phyloP scores from a whole-genome alignment of 2,329 filamentous ascomycete genomes.

The Sclerotiophoma versabilis region DNA sequence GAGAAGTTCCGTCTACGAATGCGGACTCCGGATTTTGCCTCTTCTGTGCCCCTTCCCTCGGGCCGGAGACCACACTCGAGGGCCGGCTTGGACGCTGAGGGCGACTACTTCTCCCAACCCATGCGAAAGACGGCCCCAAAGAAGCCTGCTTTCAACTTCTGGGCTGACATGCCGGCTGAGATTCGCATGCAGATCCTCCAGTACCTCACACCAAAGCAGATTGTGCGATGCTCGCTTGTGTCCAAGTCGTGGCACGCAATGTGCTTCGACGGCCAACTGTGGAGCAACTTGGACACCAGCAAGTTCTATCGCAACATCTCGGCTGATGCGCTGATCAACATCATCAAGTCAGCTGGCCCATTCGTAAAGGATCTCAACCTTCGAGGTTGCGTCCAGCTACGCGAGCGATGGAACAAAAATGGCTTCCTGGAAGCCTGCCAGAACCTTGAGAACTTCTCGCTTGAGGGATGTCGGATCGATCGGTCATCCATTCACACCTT shows the following conservation, averaged over 20 bases:
- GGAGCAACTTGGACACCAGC: conserved; percentile 81
- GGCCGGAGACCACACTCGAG: conserved; percentile 63
- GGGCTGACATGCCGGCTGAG: conserved; percentile 82
- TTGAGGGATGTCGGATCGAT: conserved; percentile 90
- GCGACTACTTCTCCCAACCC: conserved; percentile 57
- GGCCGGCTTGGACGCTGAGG: conserved; percentile 49
- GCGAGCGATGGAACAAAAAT: conserved; percentile 79
- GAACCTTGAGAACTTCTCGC: conserved; percentile 85
- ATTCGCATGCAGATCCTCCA: conserved; percentile 79
- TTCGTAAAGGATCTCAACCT: conserved; percentile 93
- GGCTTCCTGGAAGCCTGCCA: conserved; percentile 82
- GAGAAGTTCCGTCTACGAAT: conserved; percentile 63
- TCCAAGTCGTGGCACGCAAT: conserved; percentile 79
- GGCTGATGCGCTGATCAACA: conserved; percentile 80
- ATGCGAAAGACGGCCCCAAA: conserved; percentile 46
- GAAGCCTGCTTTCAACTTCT: conserved; percentile 68
- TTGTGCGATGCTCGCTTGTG: conserved; percentile 78
- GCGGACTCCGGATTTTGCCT: conserved; percentile 60
- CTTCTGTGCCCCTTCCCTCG: conserved; percentile 68
- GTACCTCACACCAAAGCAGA: conserved; percentile 78
- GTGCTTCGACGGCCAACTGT: conserved; percentile 95
- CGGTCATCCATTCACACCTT: conserved; percentile 78
- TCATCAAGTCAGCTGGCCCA: conserved; percentile 83
- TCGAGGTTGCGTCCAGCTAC: conserved; percentile 86
- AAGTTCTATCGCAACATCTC: conserved; percentile 90